These are phyloP conservation scores for Neurospora terricola DNA, from an alignment of 495 filamentous ascomycete genomes.

Conservation along the genomic window DNA sequence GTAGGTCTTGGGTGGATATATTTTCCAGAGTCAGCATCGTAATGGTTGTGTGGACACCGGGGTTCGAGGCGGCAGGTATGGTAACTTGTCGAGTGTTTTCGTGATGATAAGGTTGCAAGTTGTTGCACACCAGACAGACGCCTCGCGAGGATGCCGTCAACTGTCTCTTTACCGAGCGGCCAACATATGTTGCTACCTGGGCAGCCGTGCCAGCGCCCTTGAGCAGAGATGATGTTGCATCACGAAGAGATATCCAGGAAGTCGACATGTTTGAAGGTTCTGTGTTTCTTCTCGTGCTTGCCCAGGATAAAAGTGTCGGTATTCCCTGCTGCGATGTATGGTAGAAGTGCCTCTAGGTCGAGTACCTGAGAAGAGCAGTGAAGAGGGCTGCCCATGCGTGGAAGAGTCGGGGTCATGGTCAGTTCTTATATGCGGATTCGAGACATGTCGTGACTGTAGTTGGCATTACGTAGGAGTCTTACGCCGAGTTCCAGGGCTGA, in stretches of 20 bases:
- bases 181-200: background rate
- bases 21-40: background rate
- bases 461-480: background rate
- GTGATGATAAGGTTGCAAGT: background rate
- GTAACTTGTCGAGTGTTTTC: background rate
- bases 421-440: background rate
- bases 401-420: background rate
- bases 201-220: background rate
- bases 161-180: conserved; percentile 35
- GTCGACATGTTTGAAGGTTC: background rate
- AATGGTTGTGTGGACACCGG: background rate
- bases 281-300: background rate
- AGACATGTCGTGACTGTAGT: background rate
- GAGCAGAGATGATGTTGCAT: background rate
- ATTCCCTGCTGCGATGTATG: background rate
- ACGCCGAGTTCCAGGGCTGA: background rate
- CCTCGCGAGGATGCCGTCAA: conserved; percentile 8
- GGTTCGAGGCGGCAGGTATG: background rate
- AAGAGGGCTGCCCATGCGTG: background rate
- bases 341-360: background rate
- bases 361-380: background rate
- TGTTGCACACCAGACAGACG: background rate
- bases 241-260: background rate
- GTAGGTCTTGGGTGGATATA: background rate
- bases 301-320: background rate